phyloP scores from a whole-genome alignment of 768 basidiomycete species.

The Podaxis sp. region DNA sequence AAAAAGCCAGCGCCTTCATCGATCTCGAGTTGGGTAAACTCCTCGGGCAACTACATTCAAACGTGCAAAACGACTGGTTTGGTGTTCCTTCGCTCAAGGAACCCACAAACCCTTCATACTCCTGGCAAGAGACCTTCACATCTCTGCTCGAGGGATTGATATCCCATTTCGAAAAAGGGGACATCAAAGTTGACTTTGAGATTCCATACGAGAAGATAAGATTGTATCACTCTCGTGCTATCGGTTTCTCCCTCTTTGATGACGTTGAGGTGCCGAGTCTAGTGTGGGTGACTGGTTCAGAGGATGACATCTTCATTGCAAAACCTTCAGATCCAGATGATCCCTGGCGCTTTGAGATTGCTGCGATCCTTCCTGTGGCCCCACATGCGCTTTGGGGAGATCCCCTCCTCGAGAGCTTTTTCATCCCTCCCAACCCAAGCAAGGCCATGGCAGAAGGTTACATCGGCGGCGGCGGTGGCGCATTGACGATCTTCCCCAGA shows the following conservation, averaged over 20 bases:
- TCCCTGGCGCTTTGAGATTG: conserved; percentile 24
- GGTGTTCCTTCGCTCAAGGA: conserved; percentile 42
- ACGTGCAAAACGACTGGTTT: conserved; percentile 77
- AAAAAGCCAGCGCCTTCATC: conserved; percentile 40
- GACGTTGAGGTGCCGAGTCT: conserved; percentile 72
- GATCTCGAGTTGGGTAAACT: conserved; percentile 62
- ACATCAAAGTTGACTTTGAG: conserved; percentile 20
- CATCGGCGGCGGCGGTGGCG: conserved; percentile 42
- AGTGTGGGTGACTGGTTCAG: conserved; percentile 60
- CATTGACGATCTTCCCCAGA: conserved; percentile 53
- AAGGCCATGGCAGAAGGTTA: conserved; percentile 63
- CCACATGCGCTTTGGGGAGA: conserved; percentile 72
- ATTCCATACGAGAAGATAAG: conserved; percentile 46
- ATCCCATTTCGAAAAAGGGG: conserved; percentile 33
- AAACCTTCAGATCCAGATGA: conserved; percentile 20
- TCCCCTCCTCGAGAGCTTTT: conserved; percentile 67
- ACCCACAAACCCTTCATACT: conserved; percentile 44
- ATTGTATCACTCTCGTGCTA: conserved; percentile 59
- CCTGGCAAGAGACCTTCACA: conserved; percentile 78
- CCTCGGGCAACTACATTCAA: conserved; percentile 60
- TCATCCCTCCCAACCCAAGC: conserved; percentile 35
- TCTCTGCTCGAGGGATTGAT: conserved; percentile 54
- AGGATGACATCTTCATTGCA: conserved; percentile 54
- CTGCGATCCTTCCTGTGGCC: conserved; percentile 48
- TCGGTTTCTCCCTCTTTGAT: conserved; percentile 73